phyloP scores from a whole-genome alignment of 495 filamentous ascomycete genomes.

The Penicillium verhagenii region DNA sequence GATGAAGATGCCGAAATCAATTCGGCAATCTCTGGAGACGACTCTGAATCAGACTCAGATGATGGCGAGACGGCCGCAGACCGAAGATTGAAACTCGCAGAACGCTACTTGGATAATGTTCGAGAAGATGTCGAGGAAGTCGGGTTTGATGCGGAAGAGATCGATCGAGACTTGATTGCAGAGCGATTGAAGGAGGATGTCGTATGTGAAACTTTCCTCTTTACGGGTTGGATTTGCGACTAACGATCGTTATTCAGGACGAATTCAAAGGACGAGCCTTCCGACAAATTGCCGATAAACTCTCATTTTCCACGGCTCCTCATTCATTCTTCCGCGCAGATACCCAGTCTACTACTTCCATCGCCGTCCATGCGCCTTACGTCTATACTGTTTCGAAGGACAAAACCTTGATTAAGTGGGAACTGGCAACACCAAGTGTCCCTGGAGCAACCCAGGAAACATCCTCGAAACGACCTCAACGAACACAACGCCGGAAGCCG shows the following conservation, averaged over 20 bases:
- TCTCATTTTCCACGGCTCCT: conserved; percentile 60
- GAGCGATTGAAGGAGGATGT: conserved; percentile 88
- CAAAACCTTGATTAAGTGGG: conserved; percentile 82
- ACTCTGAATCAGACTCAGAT: conserved; percentile 51
- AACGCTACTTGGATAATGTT: conserved; percentile 90
- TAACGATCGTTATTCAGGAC: conserved; percentile 45
- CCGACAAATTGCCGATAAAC: conserved; percentile 67
- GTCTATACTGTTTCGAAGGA: conserved; percentile 89
- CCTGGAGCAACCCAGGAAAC: conserved; percentile 43
- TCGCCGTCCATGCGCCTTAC: conserved; percentile 75
- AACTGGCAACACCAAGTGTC: conserved; percentile 50
- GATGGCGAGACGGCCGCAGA: conserved; percentile 84
- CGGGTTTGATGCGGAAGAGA: conserved; percentile 90
- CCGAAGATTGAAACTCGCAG: conserved; percentile 81
- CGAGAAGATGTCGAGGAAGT: conserved; percentile 75
- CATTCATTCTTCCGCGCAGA: conserved; percentile 73
- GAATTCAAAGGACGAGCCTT: conserved; percentile 90
- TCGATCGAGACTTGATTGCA: conserved; percentile 89
- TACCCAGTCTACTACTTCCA: conserved; percentile 71
- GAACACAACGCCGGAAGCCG: conserved; percentile 67
- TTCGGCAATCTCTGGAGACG: conserved; percentile 42
- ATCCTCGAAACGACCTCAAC: conserved; percentile 60
- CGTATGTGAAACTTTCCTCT: conserved; percentile 35
- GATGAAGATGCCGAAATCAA: conserved; percentile 57
- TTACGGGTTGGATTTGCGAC: not conserved